Evolutionary conservation across 2,329 filamentous ascomycete genomes (phyloP).

Genomic region (Monilinia polystroma): DNA sequence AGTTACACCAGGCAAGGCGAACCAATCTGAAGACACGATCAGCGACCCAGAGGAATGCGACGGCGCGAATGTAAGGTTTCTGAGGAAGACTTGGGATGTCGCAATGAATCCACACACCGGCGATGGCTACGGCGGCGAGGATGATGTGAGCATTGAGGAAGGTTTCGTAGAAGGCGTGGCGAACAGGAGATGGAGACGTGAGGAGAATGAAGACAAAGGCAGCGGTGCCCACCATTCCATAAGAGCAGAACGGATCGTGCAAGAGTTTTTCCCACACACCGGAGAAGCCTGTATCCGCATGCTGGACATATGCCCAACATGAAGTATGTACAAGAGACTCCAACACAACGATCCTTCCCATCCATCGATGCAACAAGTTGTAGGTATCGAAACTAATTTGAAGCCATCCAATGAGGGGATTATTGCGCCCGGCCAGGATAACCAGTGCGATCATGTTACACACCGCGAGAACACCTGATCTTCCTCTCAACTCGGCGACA

Average conservation of each 20-base stretch:
- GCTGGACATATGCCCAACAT: constrained; percentile 72
- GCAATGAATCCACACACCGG: constrained; percentile 77
- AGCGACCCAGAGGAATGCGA: constrained; percentile 72
- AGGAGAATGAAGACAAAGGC: constrained; percentile 66
- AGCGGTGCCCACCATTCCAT: constrained; percentile 59
- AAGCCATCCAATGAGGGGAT: constrained; percentile 78
- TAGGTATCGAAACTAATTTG: constrained; percentile 95
- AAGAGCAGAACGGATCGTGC: constrained; percentile 62
- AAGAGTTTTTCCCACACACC: constrained; percentile 55
- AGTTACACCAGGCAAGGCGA: constrained; percentile 66
- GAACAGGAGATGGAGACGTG: constrained; percentile 72
- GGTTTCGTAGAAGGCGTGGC: constrained; percentile 96
- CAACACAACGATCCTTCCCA: constrained; percentile 69
- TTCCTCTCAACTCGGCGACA: constrained; percentile 78
- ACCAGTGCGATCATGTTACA: constrained; percentile 92
- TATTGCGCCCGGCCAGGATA: constrained; percentile 88
- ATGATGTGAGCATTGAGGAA: constrained; percentile 86
- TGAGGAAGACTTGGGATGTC: constrained; percentile 63
- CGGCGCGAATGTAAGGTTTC: constrained; percentile 70
- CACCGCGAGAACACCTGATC: constrained; percentile 78
- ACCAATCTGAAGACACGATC: constrained; percentile 67
- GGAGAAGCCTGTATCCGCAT: constrained; percentile 61
- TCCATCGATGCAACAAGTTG: constrained; percentile 85
- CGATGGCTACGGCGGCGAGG: constrained; percentile 65
- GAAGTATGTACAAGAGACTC: constrained; percentile 69